Percentiles rank a stretch among this genome's conserved stretches.
phyloP scores from a whole-genome alignment of 2,329 filamentous ascomycete species.

The Leptographium procerum region DNA sequence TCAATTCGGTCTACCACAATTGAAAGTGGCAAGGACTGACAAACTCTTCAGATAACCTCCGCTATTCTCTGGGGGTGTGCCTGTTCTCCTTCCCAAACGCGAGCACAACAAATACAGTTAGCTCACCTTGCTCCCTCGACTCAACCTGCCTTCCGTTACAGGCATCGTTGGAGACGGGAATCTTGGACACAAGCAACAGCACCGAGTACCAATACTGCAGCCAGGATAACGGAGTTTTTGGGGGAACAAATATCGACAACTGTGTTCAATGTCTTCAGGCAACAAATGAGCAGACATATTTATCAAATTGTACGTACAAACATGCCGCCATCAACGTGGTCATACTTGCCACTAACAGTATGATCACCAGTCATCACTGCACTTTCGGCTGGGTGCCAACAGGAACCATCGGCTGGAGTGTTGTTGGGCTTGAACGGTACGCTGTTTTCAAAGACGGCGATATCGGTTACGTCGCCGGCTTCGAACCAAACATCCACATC shows the following conservation, averaged over 20 bases:
- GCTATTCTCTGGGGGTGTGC: constrained; percentile 36
- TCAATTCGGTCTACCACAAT: background rate
- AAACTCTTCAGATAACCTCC: constrained; percentile 31
- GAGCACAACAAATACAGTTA: constrained; percentile 20
- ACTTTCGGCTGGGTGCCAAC: constrained; percentile 35
- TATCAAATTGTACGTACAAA: constrained; percentile 35
- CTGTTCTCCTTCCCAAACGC: constrained; percentile 26
- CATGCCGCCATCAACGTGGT: background rate
- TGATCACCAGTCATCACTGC: constrained; percentile 30
- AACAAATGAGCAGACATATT: constrained; percentile 27
- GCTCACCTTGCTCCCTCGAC: constrained; percentile 30
- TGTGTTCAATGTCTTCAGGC: constrained; percentile 33
- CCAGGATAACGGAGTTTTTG: constrained; percentile 23
- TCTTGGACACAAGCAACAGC: constrained; percentile 15
- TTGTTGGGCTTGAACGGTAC: constrained; percentile 29
- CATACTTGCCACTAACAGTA: background rate
- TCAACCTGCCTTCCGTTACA: constrained; percentile 30
- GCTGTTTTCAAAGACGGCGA: constrained; percentile 24
- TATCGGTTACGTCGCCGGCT: constrained; percentile 29
- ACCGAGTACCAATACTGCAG: constrained; percentile 30
- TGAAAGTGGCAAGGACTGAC: background rate
- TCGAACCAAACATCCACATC: constrained; percentile 15
- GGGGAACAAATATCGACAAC: constrained; percentile 18
- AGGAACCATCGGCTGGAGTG: constrained; percentile 26
- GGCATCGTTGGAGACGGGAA: constrained; percentile 23